Evolutionary conservation across 2,329 filamentous ascomycete genomes (phyloP).

Genomic region (Phaeomoniella chlamydospora): DNA sequence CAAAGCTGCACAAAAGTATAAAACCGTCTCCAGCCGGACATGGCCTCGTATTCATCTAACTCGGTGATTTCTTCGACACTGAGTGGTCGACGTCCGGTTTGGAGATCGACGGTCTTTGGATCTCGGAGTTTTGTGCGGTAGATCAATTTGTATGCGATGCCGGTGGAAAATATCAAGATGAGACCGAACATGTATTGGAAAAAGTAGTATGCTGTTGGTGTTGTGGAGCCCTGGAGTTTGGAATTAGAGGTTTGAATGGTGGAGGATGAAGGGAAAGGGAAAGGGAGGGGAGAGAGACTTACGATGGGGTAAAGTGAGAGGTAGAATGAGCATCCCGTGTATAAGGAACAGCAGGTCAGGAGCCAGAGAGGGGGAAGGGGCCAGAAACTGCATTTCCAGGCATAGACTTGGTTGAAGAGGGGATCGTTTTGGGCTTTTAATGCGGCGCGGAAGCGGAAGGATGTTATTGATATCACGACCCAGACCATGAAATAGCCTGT

Average conservation of each 20-base stretch:
- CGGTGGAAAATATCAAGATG: constrained; percentile 11
- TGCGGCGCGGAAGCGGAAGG: constrained; percentile 16
- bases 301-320: constrained; percentile 7
- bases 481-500: constrained; percentile 19
- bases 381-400: constrained; percentile 16
- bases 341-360: constrained; percentile 9
- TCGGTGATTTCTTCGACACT: constrained; percentile 10
- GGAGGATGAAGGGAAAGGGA: no score
- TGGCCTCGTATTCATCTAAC: constrained; percentile 12
- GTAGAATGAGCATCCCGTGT: no score
- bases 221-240: constrained; percentile 4
- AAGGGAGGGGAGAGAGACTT: constrained; percentile 7
- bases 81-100: constrained; percentile 11
- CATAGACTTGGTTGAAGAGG: constrained; percentile 14
- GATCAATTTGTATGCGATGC: constrained; percentile 13
- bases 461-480: constrained; percentile 18
- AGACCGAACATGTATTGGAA: constrained; percentile 15
- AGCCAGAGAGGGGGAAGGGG: constrained; percentile 15
- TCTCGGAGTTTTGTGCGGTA: constrained; percentile 10
- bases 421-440: constrained; percentile 13
- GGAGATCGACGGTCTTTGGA: constrained; percentile 9
- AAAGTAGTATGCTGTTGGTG: constrained; percentile 10
- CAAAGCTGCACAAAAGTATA: constrained; percentile 10
- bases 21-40: constrained; percentile 11
- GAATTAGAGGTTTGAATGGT: no score